Evolutionary conservation across 306 rosid species (phyloP).

Genomic region (Malus fusca): DNA sequence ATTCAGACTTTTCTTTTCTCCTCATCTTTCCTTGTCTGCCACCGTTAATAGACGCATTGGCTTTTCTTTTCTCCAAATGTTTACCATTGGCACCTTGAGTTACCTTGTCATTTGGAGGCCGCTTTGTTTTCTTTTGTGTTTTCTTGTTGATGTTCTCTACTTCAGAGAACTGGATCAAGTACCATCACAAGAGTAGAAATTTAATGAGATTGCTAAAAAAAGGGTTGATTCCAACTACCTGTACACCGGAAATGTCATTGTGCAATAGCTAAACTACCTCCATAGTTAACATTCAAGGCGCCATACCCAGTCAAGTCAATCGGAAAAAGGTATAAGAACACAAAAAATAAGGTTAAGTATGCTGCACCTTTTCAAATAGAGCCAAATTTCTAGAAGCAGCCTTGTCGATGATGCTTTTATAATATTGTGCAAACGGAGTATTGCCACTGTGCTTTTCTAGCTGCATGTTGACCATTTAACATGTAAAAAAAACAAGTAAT

Average conservation of each 20-base stretch:
- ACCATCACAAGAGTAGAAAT: neutral
- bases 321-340: neutral
- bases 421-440: conserved; percentile 60
- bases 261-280: neutral
- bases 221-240: neutral
- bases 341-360: conserved; percentile 9
- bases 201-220: neutral
- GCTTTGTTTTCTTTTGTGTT: conserved; percentile 16
- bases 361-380: conserved; percentile 51
- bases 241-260: neutral
- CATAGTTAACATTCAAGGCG: neutral
- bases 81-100: conserved; percentile 15
- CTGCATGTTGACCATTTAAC: conserved; percentile 33
- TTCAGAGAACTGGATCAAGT: conserved; percentile 36
- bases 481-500: neutral
- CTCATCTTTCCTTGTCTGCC: neutral
- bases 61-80: conserved; percentile 11
- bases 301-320: neutral
- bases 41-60: neutral
- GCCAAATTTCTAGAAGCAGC: conserved; percentile 58
- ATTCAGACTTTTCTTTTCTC: conserved; percentile 10
- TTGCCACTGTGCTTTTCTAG: conserved; percentile 49
- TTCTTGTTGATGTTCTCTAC: conserved; percentile 16
- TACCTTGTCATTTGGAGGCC: conserved; percentile 12
- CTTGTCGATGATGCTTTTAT: conserved; percentile 66